These are phyloP conservation scores for Colletotrichum spinosum DNA, from an alignment of 2,329 filamentous ascomycete species.

Conservation along the genomic window DNA sequence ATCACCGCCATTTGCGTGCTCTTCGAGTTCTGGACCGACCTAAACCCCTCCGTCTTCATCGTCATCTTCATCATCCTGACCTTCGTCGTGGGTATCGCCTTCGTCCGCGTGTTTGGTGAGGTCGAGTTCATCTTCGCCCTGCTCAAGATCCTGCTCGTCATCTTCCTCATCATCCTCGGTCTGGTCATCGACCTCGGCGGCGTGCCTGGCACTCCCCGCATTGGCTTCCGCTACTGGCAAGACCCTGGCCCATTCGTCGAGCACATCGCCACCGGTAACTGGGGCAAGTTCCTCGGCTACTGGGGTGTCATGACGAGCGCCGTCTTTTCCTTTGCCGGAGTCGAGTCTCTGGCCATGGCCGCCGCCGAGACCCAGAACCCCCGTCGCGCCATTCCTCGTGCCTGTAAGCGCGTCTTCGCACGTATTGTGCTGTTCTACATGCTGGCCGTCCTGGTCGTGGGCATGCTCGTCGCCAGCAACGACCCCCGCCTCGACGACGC, in stretches of 20 bases:
- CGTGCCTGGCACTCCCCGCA: conserved; percentile 40
- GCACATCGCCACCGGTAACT: conserved; percentile 58
- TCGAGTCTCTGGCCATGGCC: conserved; percentile 41
- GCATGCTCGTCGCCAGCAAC: conserved; percentile 65
- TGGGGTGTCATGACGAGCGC: conserved; percentile 42
- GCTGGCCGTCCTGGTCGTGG: conserved; percentile 62
- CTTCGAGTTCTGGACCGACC: conserved; percentile 42
- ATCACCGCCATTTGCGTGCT: conserved; percentile 41
- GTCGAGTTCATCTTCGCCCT: conserved; percentile 68
- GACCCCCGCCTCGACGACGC: conserved; percentile 61
- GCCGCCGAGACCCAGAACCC: conserved; percentile 54
- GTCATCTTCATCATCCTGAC: conserved; percentile 40
- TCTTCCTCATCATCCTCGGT: conserved; percentile 72
- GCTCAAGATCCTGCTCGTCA: conserved; percentile 64
- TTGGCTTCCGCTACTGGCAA: conserved; percentile 40
- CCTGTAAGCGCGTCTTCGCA: conserved; percentile 43
- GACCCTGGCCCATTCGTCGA: conserved; percentile 67
- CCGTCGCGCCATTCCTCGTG: conserved; percentile 51
- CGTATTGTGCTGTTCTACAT: conserved; percentile 56
- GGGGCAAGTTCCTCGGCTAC: conserved; percentile 47
- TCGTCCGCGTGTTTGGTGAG: conserved; percentile 59
- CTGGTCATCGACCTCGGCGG: conserved; percentile 54
- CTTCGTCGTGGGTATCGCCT: conserved; percentile 37
- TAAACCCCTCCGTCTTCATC: conserved; percentile 40
- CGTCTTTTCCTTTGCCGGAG: conserved; percentile 42